phyloP scores from a whole-genome alignment of 345 rosid genomes.

The Salix udensis region DNA sequence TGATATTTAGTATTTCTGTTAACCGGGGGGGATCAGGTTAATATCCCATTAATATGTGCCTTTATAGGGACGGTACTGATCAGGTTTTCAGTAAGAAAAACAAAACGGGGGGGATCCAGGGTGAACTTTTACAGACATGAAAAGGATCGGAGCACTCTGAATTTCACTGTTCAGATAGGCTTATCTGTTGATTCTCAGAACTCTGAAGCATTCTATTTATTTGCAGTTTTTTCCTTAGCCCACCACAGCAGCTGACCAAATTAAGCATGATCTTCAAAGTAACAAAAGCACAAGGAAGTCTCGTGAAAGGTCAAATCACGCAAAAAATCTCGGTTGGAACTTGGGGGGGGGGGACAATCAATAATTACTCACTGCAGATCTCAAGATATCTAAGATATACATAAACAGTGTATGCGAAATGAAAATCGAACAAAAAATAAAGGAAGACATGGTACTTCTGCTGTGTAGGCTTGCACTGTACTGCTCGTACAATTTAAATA shows the following conservation, averaged over 20 bases:
- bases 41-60: background rate
- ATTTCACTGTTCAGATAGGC: background rate
- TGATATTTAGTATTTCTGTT: too few species aligned
- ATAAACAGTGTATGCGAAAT: background rate
- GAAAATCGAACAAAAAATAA: background rate
- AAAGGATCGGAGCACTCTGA: background rate
- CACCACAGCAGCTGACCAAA: background rate
- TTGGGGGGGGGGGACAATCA: background rate
- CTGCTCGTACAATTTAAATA: background rate
- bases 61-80: background rate
- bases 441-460: background rate
- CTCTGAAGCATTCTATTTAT: background rate
- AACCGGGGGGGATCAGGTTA: too few species aligned
- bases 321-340: background rate
- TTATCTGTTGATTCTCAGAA: background rate
- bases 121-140: conserved; percentile 12
- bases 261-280: background rate
- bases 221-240: conserved; percentile 1
- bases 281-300: background rate
- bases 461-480: background rate
- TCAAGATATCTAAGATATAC: background rate
- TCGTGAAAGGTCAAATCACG: background rate
- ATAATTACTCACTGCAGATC: background rate
- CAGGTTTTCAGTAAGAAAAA: conserved; percentile 1
- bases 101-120: background rate